phyloP scores from a whole-genome alignment of 2,329 filamentous ascomycete species.

The Aspergillus thermomutatus region DNA sequence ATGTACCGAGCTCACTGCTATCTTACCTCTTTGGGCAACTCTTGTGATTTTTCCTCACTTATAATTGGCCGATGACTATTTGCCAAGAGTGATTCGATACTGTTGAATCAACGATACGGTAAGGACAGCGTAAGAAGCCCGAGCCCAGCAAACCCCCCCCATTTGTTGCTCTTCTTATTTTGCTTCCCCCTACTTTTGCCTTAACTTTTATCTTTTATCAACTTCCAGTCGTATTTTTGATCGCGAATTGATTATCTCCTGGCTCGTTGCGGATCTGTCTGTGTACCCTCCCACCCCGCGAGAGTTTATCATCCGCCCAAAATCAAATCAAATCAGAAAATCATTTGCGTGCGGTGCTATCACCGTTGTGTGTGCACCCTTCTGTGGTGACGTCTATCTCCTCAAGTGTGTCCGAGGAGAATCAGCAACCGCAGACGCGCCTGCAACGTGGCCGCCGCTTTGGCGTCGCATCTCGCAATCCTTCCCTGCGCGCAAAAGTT shows the following conservation, averaged over 20 bases:
- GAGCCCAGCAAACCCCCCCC: not conserved
- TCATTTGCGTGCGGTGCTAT: not conserved
- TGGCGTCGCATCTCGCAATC: conserved; percentile 28
- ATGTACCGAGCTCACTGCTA: conserved; percentile 9
- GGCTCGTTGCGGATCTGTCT: conserved; percentile 13
- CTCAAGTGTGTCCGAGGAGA: too few species aligned
- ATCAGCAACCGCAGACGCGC: conserved; percentile 31
- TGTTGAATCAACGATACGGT: not conserved
- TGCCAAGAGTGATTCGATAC: not conserved
- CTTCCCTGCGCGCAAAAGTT: conserved; percentile 9
- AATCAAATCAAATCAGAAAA: conserved; percentile 1
- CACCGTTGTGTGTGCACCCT: conserved; percentile 1
- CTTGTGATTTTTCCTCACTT: accelerated
- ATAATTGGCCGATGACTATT: conserved; percentile 2
- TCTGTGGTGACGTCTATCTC: conserved; percentile 20
- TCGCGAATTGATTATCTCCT: conserved; percentile 8
- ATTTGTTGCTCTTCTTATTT: conserved; percentile 7
- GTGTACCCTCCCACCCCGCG: not conserved
- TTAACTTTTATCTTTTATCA: conserved; percentile 11
- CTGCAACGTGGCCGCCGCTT: conserved; percentile 44
- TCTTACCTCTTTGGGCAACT: not conserved
- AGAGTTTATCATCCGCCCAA: conserved; percentile 3
- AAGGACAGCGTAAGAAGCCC: not conserved
- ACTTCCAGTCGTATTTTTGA: conserved; percentile 2
- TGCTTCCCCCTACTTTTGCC: conserved; percentile 15